Conservation (phyloP, 2,329 filamentous ascomycete genomes). For the Coniochaeta prunicola region DNA sequence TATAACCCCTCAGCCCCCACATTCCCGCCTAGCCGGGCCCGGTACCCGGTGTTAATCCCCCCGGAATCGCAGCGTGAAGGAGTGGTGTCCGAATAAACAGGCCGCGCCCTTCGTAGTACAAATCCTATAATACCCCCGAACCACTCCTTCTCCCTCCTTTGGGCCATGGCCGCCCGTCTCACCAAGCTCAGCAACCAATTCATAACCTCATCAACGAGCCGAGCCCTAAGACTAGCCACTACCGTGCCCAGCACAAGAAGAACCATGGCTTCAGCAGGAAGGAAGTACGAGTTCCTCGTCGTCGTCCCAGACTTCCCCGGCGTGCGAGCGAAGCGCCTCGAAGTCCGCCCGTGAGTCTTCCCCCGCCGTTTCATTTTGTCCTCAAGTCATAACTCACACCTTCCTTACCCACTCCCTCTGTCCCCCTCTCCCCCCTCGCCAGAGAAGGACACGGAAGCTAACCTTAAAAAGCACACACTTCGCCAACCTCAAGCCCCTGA, state of each 20-base stretch:
- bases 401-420: neutral
- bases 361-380: neutral
- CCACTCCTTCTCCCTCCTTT: neutral
- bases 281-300: constrained; percentile 59
- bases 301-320: constrained; percentile 61
- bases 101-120: neutral
- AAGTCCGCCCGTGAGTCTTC: constrained; percentile 49
- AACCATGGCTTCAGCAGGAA: constrained; percentile 14
- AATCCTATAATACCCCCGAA: neutral
- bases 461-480: neutral
- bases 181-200: neutral
- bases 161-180: neutral
- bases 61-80: neutral
- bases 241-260: neutral
- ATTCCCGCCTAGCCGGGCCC: neutral
- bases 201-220: neutral
- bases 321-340: constrained; percentile 51
- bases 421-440: neutral
- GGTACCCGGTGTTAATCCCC: neutral
- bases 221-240: neutral
- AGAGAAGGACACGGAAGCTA: constrained; percentile 1
- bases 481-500: constrained; percentile 3
- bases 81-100: neutral
- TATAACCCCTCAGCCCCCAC: neutral
- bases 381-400: neutral